Evolutionary conservation across 306 rosid species (phyloP).

Genomic region (Dalbergia oliveri): DNA sequence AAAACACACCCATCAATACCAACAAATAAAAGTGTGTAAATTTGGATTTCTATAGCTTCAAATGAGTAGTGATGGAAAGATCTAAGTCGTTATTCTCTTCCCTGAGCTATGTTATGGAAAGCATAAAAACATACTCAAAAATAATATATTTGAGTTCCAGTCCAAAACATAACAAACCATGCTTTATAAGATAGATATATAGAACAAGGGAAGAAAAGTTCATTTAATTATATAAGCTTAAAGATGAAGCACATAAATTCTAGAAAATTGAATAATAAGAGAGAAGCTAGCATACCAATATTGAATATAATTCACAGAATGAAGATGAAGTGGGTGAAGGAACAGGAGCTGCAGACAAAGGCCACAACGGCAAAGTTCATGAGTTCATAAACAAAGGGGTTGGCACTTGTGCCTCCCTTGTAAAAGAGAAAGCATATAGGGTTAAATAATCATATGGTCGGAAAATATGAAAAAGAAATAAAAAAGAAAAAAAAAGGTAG

Average conservation of each 20-base stretch:
- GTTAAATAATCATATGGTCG: slow-evolving; percentile 39
- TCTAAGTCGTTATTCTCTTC: background rate
- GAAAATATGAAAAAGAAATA: background rate
- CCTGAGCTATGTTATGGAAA: background rate
- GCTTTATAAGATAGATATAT: background rate
- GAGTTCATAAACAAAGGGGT: slow-evolving; percentile 15
- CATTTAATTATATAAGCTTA: background rate
- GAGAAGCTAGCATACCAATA: slow-evolving; percentile 47
- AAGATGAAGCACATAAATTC: slow-evolving; percentile 15
- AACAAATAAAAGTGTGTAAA: slow-evolving; percentile 40
- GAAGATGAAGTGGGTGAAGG: slow-evolving; percentile 28
- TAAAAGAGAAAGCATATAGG: slow-evolving; percentile 8
- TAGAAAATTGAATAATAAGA: background rate
- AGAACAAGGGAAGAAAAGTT: background rate
- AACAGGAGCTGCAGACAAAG: background rate
- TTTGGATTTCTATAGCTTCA: slow-evolving; percentile 21
- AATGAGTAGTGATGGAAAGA: slow-evolving; percentile 22
- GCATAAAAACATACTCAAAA: background rate
- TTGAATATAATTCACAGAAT: slow-evolving; percentile 7
- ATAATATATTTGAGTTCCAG: background rate
- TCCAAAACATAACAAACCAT: background rate
- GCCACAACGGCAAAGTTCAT: slow-evolving; percentile 14
- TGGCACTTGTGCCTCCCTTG: slow-evolving; percentile 35
- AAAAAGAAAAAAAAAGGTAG: background rate
- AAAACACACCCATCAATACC: slow-evolving; percentile 35